Percentiles rank a stretch among this genome's conserved stretches.
Conservation (phyloP, 305 asterid genomes). For the Solanum aculeatissimum region DNA sequence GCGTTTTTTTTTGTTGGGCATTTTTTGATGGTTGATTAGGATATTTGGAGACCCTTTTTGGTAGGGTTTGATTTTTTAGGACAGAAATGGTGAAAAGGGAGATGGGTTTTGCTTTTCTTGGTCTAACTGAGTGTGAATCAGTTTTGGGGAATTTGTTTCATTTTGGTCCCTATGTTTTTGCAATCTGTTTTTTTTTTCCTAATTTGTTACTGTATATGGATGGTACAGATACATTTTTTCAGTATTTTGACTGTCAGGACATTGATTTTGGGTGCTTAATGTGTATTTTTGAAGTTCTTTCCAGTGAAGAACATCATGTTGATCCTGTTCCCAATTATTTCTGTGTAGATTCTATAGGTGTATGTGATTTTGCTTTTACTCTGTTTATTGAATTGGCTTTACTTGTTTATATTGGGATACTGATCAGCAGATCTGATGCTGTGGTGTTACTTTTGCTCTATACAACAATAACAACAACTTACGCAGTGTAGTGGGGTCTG, state of each 20-base stretch:
- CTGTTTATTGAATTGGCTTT: neutral
- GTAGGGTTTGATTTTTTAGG: neutral
- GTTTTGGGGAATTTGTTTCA: neutral
- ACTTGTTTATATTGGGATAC: neutral
- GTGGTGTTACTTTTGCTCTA: neutral
- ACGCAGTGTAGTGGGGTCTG: neutral
- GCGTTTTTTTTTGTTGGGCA: neutral
- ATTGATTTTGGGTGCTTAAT: neutral
- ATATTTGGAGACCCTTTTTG: neutral
- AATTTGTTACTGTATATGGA: neutral
- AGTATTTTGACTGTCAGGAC: neutral
- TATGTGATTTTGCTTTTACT: neutral
- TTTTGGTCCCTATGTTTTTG: neutral
- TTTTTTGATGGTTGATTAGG: neutral
- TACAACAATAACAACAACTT: neutral
- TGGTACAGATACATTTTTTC: neutral
- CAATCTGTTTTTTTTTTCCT: neutral
- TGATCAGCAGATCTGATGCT: neutral
- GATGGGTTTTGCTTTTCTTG: conserved; percentile 3
- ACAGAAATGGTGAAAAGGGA: conserved; percentile 1
- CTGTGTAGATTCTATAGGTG: neutral
- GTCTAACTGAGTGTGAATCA: neutral
- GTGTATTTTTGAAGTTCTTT: neutral
- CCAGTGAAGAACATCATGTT: neutral
- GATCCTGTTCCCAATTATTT: neutral